Evolutionary conservation across 2,329 filamentous ascomycete genomes (phyloP), one percentile per base, ranked within the genome.

Genomic region (Coniochaeta sp.): DNA sequence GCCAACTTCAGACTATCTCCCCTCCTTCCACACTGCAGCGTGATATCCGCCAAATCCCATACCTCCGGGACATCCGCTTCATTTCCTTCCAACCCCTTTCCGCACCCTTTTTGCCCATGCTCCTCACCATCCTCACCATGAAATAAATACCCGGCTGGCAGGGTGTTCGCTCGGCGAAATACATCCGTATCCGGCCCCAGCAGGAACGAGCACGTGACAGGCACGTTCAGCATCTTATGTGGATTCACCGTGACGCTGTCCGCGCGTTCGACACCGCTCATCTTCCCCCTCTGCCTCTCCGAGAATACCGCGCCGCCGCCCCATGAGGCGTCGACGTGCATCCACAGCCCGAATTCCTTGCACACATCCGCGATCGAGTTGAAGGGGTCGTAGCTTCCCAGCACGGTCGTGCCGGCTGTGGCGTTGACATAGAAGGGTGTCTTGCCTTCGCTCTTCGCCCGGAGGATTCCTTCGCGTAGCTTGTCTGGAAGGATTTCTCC

Each of bases 161-260:
- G 82, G 2, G 90, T 96, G 75, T 96, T 96, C 14, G 92, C 92
- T 55, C 76, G 78, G 72, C 95, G 89, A 72, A 98, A 96, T 26
- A 88, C 77, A 60, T 81, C 79, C 70, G 96, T 75, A 71, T 98
- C 93, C 1, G 83, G 82, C 0, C 85, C 88, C 14, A 99, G 81
- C 5, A 99, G 82, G 77, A 96, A 97, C 0, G 89, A 93, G 76
- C 93, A 98, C 0, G 93, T 96, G 44, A 96, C 78, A 0, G 95
- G 93, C 2, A 91, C 90, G 61, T 91, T 91, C 70, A 98, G 83
- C 95, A 98, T 98, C 77, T 98, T 98, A 77, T 99, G 95, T 61
- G 95, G 93, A 73, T 96, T 98, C 59, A 96, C 84, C 1, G 92
- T 91, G 43, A 98, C 79, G 16, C 87, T 91, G 73, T 97, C 83